phyloP scores from a whole-genome alignment of 2,329 filamentous ascomycete species.

The Geosmithia morbida region DNA sequence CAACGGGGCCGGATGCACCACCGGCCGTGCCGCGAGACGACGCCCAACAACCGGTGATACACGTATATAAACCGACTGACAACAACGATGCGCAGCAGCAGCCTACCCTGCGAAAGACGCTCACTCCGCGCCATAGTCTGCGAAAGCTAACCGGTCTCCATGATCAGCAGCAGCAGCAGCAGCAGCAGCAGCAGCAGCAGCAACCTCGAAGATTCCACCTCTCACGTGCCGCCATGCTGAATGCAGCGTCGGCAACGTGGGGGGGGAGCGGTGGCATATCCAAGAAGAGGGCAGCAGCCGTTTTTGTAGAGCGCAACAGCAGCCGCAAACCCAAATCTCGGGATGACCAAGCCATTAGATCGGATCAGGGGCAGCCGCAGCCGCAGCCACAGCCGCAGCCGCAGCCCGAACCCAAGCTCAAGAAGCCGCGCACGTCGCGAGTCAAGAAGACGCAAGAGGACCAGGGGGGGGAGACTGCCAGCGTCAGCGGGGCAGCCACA shows the following conservation, averaged over 20 bases:
- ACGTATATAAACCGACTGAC: constrained; percentile 21
- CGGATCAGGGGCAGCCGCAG: not conserved
- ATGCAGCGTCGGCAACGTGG: constrained; percentile 12
- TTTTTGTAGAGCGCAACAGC: constrained; percentile 36
- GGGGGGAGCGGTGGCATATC: constrained; percentile 16
- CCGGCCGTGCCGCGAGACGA: constrained; percentile 4
- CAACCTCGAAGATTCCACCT: constrained; percentile 41
- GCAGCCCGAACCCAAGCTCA: constrained; percentile 8
- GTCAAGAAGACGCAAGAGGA: constrained; percentile 9
- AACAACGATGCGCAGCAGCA: not conserved
- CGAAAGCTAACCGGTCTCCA: not conserved
- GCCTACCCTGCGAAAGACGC: not conserved
- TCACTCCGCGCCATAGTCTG: not conserved
- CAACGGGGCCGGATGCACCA: not conserved
- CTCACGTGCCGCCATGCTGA: constrained; percentile 29
- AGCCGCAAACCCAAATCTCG: constrained; percentile 17
- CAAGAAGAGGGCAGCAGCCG: constrained; percentile 29
- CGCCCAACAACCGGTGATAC: constrained; percentile 28
- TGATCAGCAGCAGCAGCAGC: no score
- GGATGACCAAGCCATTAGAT: not conserved
- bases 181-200: not conserved
- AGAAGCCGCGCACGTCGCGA: constrained; percentile 16
- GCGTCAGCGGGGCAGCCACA: constrained; percentile 4
- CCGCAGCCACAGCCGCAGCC: not conserved
- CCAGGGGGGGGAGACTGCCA: constrained; percentile 6